Conservation (phyloP, 2,329 filamentous ascomycete genomes). For the Epichloe glyceriae region DNA sequence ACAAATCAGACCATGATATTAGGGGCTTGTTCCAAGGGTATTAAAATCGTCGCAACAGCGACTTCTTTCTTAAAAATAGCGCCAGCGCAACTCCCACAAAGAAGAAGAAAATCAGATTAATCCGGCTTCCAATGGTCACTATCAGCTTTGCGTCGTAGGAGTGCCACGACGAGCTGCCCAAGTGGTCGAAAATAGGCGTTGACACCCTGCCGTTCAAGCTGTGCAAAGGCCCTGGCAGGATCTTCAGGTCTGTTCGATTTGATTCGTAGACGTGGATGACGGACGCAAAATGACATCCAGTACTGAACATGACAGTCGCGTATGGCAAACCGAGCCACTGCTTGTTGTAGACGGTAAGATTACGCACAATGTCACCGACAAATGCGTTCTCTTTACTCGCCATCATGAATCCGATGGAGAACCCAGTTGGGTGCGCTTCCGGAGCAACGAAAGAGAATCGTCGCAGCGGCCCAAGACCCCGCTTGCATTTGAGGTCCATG, state of each 20-base stretch:
- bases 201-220: constrained; percentile 25
- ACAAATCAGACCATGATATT: background rate
- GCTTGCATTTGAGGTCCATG: constrained; percentile 22
- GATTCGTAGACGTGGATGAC: constrained; percentile 25
- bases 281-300: constrained; percentile 28
- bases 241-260: constrained; percentile 20
- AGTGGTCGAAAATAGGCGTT: constrained; percentile 27
- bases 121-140: constrained; percentile 7
- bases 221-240: constrained; percentile 24
- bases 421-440: constrained; percentile 25
- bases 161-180: constrained; percentile 30
- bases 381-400: constrained; percentile 21
- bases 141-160: constrained; percentile 21
- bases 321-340: constrained; percentile 27
- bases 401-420: constrained; percentile 30
- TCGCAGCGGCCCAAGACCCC: constrained; percentile 24
- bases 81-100: constrained; percentile 11
- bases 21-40: background rate
- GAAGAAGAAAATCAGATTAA: constrained; percentile 10
- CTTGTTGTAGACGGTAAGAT: constrained; percentile 21
- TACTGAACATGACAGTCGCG: constrained; percentile 29
- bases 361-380: constrained; percentile 19
- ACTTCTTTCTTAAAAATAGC: constrained; percentile 9
- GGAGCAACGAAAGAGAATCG: constrained; percentile 29
- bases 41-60: constrained; percentile 10